Conservation (phyloP, 805 yeast genomes). For the Candida chilensis region DNA sequence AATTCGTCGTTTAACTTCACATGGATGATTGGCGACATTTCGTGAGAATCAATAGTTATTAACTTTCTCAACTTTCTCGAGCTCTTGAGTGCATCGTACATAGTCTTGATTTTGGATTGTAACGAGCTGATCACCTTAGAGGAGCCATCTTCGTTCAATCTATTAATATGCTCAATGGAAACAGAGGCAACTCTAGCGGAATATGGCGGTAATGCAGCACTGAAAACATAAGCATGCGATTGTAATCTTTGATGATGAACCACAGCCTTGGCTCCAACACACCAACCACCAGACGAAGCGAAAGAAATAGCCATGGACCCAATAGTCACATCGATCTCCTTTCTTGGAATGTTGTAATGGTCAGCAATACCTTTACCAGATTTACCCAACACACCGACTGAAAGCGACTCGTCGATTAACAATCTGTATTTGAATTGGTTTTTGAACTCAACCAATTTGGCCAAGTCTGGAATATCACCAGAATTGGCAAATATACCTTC, state of each 20-base stretch:
- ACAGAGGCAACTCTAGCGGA: conserved; percentile 60
- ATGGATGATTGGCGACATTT: conserved; percentile 62
- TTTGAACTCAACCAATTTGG: conserved; percentile 63
- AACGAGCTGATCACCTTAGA: conserved; percentile 21
- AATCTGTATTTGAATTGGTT: conserved; percentile 77
- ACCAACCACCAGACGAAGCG: conserved; percentile 89
- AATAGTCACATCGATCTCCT: conserved; percentile 72
- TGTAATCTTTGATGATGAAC: conserved; percentile 88
- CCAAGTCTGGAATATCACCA: conserved; percentile 74
- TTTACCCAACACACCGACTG: conserved; percentile 79
- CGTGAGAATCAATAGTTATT: conserved; percentile 45
- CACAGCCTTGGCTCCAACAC: conserved; percentile 79
- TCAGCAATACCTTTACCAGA: conserved; percentile 86
- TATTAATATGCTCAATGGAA: conserved; percentile 40
- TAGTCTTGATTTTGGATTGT: conserved; percentile 26
- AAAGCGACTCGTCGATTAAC: conserved; percentile 78
- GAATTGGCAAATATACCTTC: conserved; percentile 80
- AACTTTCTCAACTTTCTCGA: conserved; percentile 23
- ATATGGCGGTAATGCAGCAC: conserved; percentile 92
- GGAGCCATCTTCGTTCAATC: conserved; percentile 19
- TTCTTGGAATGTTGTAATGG: conserved; percentile 55
- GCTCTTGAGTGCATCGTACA: conserved; percentile 30
- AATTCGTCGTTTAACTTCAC: conserved; percentile 42
- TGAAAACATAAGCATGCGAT: conserved; percentile 83
- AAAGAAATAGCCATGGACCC: conserved; percentile 80